Evolutionary conservation across 257 asterid species (phyloP).

Genomic region (Rauvolfia tetraphylla): DNA sequence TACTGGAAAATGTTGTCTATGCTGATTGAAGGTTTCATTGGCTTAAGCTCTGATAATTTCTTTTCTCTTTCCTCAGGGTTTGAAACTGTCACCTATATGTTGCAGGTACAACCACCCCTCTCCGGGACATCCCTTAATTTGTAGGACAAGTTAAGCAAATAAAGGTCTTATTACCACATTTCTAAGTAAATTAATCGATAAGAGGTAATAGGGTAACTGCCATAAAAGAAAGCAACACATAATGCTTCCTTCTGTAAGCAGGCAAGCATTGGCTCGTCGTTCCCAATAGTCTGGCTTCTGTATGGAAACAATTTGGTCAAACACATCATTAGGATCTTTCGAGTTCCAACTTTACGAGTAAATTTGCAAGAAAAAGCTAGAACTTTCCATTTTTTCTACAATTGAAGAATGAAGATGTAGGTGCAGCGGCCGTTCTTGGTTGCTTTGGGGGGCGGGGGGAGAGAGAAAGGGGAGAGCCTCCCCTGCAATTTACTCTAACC

Average conservation of each 20-base stretch:
- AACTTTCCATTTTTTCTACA: neutral
- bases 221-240: conserved; percentile 24
- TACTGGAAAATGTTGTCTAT: neutral
- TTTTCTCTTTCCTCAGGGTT: conserved; percentile 49
- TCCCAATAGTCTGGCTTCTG: neutral
- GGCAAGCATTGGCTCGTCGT: neutral
- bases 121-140: neutral
- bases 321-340: neutral
- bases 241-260: conserved; percentile 1
- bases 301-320: conserved; percentile 1
- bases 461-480: neutral
- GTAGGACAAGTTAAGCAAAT: neutral
- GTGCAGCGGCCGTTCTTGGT: neutral
- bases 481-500: neutral
- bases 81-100: conserved; percentile 92
- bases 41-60: neutral
- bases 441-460: too few relatives aligned
- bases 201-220: conserved; percentile 26
- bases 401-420: neutral
- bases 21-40: neutral
- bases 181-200: neutral
- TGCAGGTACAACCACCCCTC: conserved; percentile 52
- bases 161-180: neutral
- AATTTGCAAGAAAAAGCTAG: neutral
- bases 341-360: neutral